Percentiles rank a stretch among this genome's conserved stretches.
Conservation (phyloP, 805 yeast genomes). For the Saccharomycodes ludwigii region DNA sequence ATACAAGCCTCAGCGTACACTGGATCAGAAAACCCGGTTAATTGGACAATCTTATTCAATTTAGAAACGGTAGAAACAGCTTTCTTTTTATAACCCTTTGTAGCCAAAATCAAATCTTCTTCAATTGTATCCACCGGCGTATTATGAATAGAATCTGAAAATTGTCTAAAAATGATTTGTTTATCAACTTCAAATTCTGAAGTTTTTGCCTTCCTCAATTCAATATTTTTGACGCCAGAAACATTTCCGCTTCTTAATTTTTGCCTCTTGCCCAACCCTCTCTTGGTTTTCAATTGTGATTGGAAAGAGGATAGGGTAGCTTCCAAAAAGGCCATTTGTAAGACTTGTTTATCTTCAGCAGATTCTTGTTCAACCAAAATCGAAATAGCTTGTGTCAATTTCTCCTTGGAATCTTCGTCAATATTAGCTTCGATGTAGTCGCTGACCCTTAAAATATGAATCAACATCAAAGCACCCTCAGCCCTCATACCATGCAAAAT, state of each 20-base stretch:
- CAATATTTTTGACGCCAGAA: no score
- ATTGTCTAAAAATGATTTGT: conserved; percentile 66
- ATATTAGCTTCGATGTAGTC: conserved; percentile 62
- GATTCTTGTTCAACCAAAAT: conserved; percentile 51
- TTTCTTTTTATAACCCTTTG: conserved; percentile 29
- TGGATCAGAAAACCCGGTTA: conserved; percentile 97
- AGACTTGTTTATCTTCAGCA: conserved; percentile 31
- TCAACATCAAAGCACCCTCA: conserved; percentile 87
- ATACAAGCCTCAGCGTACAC: conserved; percentile 96
- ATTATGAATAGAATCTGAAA: conserved; percentile 30
- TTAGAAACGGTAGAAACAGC: conserved; percentile 60
- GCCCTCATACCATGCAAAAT: conserved; percentile 78
- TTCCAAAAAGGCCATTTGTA: conserved; percentile 65
- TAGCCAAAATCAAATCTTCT: conserved; percentile 49
- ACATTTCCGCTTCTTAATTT: conserved; percentile 35
- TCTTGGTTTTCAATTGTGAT: conserved; percentile 50
- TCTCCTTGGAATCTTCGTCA: conserved; percentile 95
- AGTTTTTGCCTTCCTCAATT: no score
- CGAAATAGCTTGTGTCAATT: conserved; percentile 79
- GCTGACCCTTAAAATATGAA: conserved; percentile 82
- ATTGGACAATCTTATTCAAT: conserved; percentile 76
- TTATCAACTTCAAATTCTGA: conserved; percentile 67
- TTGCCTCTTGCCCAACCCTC: conserved; percentile 44
- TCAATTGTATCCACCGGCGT: conserved; percentile 33
- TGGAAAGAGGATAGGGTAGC: conserved; percentile 81